A percentile compares a stretch with the other conserved stretches of the same genome.
phyloP scores from a whole-genome alignment of 2,329 filamentous ascomycete genomes.

The Penicillium verrucosum region DNA sequence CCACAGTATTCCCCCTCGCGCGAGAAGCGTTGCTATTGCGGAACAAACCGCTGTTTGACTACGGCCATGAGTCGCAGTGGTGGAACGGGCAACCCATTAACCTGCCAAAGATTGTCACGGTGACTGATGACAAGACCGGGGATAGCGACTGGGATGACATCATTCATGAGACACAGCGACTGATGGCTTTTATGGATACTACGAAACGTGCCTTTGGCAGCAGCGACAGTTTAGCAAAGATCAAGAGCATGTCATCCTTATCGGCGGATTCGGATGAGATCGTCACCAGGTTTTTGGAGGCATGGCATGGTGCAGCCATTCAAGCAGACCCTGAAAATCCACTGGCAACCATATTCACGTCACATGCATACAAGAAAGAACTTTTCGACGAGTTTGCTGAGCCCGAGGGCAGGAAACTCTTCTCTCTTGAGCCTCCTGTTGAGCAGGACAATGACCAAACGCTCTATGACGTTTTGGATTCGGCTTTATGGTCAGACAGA shows the following conservation, averaged over 20 bases:
- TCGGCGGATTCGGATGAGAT: slow-evolving; percentile 35
- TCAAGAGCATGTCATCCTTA: slow-evolving; percentile 36
- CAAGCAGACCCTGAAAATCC: slow-evolving; percentile 41
- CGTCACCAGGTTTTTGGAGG: slow-evolving; percentile 47
- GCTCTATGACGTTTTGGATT: slow-evolving; percentile 55
- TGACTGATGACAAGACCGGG: slow-evolving; percentile 33
- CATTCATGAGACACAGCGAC: slow-evolving; percentile 56
- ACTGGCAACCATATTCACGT: slow-evolving; percentile 47
- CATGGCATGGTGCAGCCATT: slow-evolving; percentile 49
- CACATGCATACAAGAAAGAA: slow-evolving; percentile 42
- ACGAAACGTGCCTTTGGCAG: slow-evolving; percentile 60
- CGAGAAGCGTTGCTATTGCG: slow-evolving; percentile 55
- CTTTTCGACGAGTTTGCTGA: slow-evolving; percentile 29
- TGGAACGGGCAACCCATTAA: slow-evolving; percentile 58
- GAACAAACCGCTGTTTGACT: slow-evolving; percentile 46
- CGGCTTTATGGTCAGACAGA: slow-evolving; percentile 48
- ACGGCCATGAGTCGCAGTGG: slow-evolving; percentile 58
- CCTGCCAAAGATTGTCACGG: slow-evolving; percentile 50
- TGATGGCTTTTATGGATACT: slow-evolving; percentile 60
- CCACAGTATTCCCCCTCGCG: slow-evolving; percentile 59
- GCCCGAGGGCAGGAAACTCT: slow-evolving; percentile 37
- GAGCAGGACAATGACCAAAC: slow-evolving; percentile 41
- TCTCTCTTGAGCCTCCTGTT: slow-evolving; percentile 38
- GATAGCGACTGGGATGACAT: slow-evolving; percentile 45
- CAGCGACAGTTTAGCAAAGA: slow-evolving; percentile 48